A percentile compares a stretch with the other conserved stretches of the same genome.
Conservation (phyloP, 768 basidiomycete species). For the Astraeus odoratus region DNA sequence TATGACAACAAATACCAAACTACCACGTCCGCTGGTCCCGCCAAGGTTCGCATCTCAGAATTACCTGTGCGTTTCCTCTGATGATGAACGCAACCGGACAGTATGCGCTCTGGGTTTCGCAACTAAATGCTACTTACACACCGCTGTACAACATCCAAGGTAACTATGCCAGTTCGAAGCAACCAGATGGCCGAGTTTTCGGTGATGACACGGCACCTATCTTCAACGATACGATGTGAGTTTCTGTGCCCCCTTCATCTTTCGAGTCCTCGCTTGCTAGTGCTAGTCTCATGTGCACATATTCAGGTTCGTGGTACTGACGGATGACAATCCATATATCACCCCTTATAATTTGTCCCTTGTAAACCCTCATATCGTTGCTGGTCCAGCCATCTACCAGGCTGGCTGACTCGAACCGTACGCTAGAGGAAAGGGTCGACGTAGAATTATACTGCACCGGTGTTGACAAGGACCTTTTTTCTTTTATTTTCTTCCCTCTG, state of each 20-base stretch:
- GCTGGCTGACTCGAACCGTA: conserved; percentile 28
- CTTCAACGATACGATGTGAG: conserved; percentile 43
- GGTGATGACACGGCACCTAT: conserved; percentile 31
- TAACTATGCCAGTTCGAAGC: conserved; percentile 38
- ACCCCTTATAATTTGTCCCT: conserved; percentile 53
- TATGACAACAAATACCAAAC: conserved; percentile 49
- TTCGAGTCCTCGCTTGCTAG: background rate
- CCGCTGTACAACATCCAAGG: conserved; percentile 37
- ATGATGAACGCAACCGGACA: conserved; percentile 10
- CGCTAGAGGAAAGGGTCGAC: background rate
- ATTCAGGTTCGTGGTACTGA: conserved; percentile 43
- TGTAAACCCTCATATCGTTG: conserved; percentile 48
- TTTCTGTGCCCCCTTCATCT: background rate
- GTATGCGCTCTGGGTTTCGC: conserved; percentile 53
- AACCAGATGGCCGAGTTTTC: conserved; percentile 45
- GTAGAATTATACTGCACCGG: too few relatives aligned
- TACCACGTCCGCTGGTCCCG: conserved; percentile 34
- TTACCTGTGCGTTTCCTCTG: background rate
- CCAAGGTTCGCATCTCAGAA: conserved; percentile 27
- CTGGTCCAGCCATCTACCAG: conserved; percentile 47
- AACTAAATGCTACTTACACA: conserved; percentile 56
- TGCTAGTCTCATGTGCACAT: background rate
- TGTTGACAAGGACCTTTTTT: background rate
- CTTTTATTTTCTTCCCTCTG: background rate
- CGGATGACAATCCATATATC: conserved; percentile 41